Evolutionary conservation across 2,329 filamentous ascomycete species (phyloP).

Genomic region (Ophiocordyceps camponoti-floridani): DNA sequence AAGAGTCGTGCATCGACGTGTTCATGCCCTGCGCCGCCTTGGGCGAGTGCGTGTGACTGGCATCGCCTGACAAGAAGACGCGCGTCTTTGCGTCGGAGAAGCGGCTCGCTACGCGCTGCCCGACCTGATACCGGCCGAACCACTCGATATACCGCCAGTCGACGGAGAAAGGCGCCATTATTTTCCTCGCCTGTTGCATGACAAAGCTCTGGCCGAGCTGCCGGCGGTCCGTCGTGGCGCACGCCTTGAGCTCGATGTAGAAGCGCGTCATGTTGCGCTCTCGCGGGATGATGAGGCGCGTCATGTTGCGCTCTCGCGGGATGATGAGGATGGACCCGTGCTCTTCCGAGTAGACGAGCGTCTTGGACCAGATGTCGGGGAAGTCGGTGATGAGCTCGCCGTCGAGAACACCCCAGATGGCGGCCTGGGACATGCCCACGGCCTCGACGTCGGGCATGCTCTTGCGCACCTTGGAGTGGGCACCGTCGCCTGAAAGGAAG

Average conservation of each 20-base stretch:
- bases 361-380: slow-evolving; percentile 60
- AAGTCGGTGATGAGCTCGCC: slow-evolving; percentile 55
- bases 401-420: slow-evolving; percentile 54
- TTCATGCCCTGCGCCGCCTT: slow-evolving; percentile 58
- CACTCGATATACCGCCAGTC: slow-evolving; percentile 45
- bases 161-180: slow-evolving; percentile 38
- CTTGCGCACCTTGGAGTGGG: slow-evolving; percentile 51
- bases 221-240: slow-evolving; percentile 19
- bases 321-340: slow-evolving; percentile 57
- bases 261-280: slow-evolving; percentile 55
- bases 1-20: slow-evolving; percentile 38
- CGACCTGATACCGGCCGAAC: slow-evolving; percentile 57
- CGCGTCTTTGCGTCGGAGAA: slow-evolving; percentile 45
- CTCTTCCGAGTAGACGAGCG: slow-evolving; percentile 47
- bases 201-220: slow-evolving; percentile 45
- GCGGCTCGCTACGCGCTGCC: slow-evolving; percentile 50
- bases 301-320: slow-evolving; percentile 56
- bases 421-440: slow-evolving; percentile 32
- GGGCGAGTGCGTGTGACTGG: slow-evolving; percentile 54
- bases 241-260: slow-evolving; percentile 37
- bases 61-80: slow-evolving; percentile 54
- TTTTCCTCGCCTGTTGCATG: slow-evolving; percentile 45
- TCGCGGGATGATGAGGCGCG: slow-evolving; percentile 54
- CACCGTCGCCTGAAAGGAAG: slow-evolving; percentile 37
- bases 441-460: slow-evolving; percentile 40